Evolutionary conservation across 192 early-diverging fungal genomes (phyloP).

Genomic region (Entomortierella beljakovae): DNA sequence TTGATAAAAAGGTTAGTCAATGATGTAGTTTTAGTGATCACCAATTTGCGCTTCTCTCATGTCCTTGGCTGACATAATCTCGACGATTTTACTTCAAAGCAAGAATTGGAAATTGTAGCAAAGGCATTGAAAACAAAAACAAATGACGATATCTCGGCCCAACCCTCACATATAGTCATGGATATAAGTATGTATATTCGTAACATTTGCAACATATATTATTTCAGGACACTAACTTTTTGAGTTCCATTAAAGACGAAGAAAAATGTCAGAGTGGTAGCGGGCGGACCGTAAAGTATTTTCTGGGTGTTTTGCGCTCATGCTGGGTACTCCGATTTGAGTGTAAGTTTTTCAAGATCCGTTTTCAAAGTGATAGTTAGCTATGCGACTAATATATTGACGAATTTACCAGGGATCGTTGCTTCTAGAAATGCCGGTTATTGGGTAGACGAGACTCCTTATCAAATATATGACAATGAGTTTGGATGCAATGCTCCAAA

Average conservation of each 20-base stretch:
- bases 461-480: slow-evolving; percentile 37
- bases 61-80: not conserved
- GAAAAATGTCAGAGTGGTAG: slow-evolving; percentile 13
- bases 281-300: slow-evolving; percentile 37
- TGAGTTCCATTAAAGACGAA: too few relatives aligned
- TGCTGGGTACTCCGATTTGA: slow-evolving; percentile 44
- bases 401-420: slow-evolving; percentile 11
- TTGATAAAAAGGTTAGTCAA: slow-evolving; percentile 24
- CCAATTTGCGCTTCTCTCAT: not conserved
- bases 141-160: slow-evolving; percentile 13
- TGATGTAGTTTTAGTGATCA: not conserved
- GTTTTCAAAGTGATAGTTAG: not conserved
- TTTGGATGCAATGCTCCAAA: slow-evolving; percentile 25
- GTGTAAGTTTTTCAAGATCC: slow-evolving; percentile 15
- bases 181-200: slow-evolving; percentile 20
- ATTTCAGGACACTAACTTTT: not conserved
- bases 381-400: not conserved
- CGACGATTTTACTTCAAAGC: not conserved
- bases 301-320: slow-evolving; percentile 21
- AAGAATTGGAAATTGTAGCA: slow-evolving; percentile 16
- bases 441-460: slow-evolving; percentile 30
- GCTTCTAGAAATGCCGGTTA: slow-evolving; percentile 37
- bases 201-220: too few relatives aligned
- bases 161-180: slow-evolving; percentile 38
- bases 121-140: slow-evolving; percentile 16